These are phyloP conservation scores for Musa beccarii DNA, from an alignment of 176 grass and related monocot genomes.

Conservation along the genomic window DNA sequence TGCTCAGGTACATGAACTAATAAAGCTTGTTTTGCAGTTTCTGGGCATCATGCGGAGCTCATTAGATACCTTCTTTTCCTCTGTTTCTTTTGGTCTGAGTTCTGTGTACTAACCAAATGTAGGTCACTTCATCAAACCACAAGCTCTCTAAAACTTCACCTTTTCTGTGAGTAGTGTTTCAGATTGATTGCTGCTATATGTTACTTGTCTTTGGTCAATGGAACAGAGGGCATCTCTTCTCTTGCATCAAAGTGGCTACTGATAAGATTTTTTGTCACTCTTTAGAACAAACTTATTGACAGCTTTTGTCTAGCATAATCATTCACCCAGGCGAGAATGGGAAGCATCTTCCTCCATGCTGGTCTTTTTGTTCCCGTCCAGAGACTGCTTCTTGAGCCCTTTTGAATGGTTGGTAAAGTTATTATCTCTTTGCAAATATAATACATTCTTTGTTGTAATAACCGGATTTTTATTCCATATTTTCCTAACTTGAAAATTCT, in stretches of 20 bases:
- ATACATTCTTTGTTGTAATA: no score
- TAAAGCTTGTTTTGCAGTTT: no score
- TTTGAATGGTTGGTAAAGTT: background rate
- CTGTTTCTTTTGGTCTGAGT: no score
- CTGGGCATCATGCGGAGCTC: no score
- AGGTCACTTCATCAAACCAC: background rate
- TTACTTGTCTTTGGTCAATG: background rate
- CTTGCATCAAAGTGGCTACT: background rate
- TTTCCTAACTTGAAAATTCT: no score
- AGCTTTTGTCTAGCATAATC: slow-evolving; percentile 7
- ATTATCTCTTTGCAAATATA: no score
- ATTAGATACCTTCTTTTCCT: no score
- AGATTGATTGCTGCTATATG: background rate
- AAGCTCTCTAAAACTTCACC: background rate
- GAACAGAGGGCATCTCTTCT: background rate
- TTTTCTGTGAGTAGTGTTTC: background rate
- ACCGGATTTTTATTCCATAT: no score
- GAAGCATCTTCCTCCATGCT: background rate
- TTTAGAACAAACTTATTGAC: background rate
- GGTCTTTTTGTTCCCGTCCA: background rate
- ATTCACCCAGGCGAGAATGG: background rate
- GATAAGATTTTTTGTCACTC: background rate
- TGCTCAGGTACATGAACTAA: no score
- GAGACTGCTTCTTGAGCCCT: background rate
- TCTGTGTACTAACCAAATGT: no score